Evolutionary conservation across 1,284 basidiomycete species (phyloP), one percentile per base, ranked within the genome.

Genomic region (Mycosarcoma mackinlayi): DNA sequence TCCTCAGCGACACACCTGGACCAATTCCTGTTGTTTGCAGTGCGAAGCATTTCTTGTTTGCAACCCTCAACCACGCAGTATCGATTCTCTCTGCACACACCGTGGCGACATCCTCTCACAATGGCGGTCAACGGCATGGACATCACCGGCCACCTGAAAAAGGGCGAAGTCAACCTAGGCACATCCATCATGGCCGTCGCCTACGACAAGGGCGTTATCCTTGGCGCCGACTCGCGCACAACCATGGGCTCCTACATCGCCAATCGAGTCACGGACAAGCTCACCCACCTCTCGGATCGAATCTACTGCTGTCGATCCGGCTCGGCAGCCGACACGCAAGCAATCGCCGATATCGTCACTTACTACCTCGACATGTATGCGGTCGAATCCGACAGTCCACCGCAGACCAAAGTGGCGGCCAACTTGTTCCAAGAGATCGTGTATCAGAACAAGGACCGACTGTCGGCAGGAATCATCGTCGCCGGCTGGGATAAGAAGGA

Each of bases 101-200:
- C 11, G 10, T 8, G 13, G 11, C 10, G 10, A 6, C 33, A 35
- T 16, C 2, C 23, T 24, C 13, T 21, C 38, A 66, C 24, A 7
- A 70, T 70, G 67, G 56, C 67, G 53, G 52, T 70, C 42, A 71
- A 71, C 58, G 68, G 68, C 25, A 71, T 65, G 68, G 68, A 66
- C 55, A 67, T 72, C 47, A 72, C 64, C 3, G 51, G 45, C 38
- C 70, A 68, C 53, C 75, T 82, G 47, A 82, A 82, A 47, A 69
- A 79, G 54, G 80, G 80, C 50, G 80, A 82, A 62, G 78, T 81
- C n/a, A 69, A 82, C 47, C 77, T 82, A 16, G 80, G 80, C 28
- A 99, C 95, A 54, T 98, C 95, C 45, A 99, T 99, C 84, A 98
- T 98, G 96, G 95, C 95, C 51, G 95, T 98, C 71, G 92, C 94